A percentile compares a stretch with the other conserved stretches of the same genome.
These are phyloP conservation scores for Yamadazyma insecticola DNA, from an alignment of 805 yeast species.

Conservation along the genomic window DNA sequence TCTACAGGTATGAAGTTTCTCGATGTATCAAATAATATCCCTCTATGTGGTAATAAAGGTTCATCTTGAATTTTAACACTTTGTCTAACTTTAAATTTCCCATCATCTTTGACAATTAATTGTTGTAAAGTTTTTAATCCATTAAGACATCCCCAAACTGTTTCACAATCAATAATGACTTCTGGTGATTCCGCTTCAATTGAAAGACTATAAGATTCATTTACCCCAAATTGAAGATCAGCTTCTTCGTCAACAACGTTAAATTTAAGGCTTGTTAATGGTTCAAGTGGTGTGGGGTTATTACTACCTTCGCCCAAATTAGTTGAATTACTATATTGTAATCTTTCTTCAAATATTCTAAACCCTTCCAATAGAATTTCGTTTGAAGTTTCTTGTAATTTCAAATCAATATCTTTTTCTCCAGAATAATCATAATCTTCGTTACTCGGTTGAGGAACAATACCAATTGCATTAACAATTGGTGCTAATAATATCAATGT, in stretches of 20 bases:
- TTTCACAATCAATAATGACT: constrained; percentile 23
- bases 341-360: too few relatives aligned
- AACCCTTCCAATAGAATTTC: too few relatives aligned
- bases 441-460: too few relatives aligned
- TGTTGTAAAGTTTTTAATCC: constrained; percentile 39
- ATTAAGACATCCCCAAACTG: constrained; percentile 40
- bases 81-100: constrained; percentile 23
- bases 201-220: constrained; percentile 29
- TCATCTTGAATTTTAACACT: constrained; percentile 28
- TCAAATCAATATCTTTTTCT: too few relatives aligned
- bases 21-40: constrained; percentile 35
- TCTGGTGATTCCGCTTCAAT: constrained; percentile 9
- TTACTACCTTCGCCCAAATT: too few relatives aligned
- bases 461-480: too few relatives aligned
- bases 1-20: constrained; percentile 28
- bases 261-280: too few relatives aligned
- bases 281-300: too few relatives aligned
- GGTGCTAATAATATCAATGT: too few relatives aligned
- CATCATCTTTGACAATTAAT: constrained; percentile 24
- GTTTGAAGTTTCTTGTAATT: too few relatives aligned
- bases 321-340: too few relatives aligned
- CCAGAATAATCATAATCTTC: too few relatives aligned
- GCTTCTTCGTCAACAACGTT: constrained; percentile 8
- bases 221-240: constrained; percentile 30
- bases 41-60: constrained; percentile 35